These are phyloP conservation scores for Solanum lycopersicoides DNA, from an alignment of 257 asterid species.

Conservation along the genomic window DNA sequence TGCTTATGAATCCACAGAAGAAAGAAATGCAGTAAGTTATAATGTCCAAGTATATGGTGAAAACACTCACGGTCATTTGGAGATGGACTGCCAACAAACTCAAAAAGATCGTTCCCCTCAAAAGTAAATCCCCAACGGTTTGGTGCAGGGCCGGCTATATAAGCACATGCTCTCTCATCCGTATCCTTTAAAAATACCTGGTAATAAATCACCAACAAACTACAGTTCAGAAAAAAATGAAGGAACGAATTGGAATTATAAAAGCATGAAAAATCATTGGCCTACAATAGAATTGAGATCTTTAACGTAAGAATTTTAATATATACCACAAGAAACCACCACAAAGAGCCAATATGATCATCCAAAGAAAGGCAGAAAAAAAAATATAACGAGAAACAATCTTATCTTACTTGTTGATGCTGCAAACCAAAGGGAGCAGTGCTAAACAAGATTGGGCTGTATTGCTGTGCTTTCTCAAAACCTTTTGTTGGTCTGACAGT, in stretches of 20 bases:
- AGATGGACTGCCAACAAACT: constrained; percentile 30
- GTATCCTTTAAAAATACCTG: constrained; percentile 97
- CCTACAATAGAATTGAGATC: neutral
- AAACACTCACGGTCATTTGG: constrained; percentile 43
- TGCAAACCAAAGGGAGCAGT: constrained; percentile 62
- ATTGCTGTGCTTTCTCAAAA: constrained; percentile 51
- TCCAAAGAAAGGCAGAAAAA: neutral
- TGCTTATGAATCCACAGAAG: neutral
- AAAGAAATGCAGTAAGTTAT: neutral
- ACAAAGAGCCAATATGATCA: neutral
- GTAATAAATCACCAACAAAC: constrained; percentile 13
- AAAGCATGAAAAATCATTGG: neutral
- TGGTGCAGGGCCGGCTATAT: constrained; percentile 98
- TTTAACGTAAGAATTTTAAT: neutral
- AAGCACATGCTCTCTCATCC: constrained; percentile 99
- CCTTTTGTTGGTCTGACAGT: constrained; percentile 71
- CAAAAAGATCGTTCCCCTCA: constrained; percentile 74
- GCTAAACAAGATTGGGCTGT: constrained; percentile 64
- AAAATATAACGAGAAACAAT: neutral
- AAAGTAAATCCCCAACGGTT: constrained; percentile 95
- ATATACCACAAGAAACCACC: neutral
- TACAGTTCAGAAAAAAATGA: neutral
- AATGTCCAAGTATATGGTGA: neutral
- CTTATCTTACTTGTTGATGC: constrained; percentile 73
- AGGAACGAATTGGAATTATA: neutral